phyloP scores from a whole-genome alignment of 352 stramenopile species.

The Phytophthora kernoviae region DNA sequence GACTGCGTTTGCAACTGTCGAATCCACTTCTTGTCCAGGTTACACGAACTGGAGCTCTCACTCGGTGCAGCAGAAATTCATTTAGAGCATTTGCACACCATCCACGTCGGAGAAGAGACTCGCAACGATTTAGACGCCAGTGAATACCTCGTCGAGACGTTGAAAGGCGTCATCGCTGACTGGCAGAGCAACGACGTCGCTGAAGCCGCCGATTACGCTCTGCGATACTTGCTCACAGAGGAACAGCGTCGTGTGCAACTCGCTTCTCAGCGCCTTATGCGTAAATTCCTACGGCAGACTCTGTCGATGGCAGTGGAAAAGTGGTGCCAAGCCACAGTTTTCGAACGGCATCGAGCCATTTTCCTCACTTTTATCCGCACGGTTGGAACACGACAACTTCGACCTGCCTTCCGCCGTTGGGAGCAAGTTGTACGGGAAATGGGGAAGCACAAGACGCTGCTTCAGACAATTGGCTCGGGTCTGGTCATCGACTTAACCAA shows the following conservation, averaged over 20 bases:
- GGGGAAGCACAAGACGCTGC: conserved; percentile 48
- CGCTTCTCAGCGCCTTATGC: conserved; percentile 51
- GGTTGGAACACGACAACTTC: conserved; percentile 52
- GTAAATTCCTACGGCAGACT: conserved; percentile 45
- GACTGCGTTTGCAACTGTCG: conserved; percentile 45
- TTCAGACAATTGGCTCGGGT: conserved; percentile 53
- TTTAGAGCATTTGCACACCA: conserved; percentile 45
- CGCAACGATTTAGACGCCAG: conserved; percentile 70
- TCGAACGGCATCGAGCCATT: conserved; percentile 49
- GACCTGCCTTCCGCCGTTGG: conserved; percentile 64
- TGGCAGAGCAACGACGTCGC: conserved; percentile 55
- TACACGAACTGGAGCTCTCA: conserved; percentile 55
- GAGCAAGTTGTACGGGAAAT: conserved; percentile 45
- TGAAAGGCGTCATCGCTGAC: conserved; percentile 42
- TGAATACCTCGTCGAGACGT: conserved; percentile 44
- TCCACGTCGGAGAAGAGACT: conserved; percentile 68
- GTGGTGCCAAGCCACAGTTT: conserved; percentile 50
- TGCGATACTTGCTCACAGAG: conserved; percentile 60
- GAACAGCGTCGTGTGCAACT: conserved; percentile 56
- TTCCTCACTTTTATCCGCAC: conserved; percentile 52
- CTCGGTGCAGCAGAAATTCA: conserved; percentile 29
- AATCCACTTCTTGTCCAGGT: conserved; percentile 47
- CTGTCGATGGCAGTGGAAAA: conserved; percentile 47
- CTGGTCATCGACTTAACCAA: conserved; percentile 68
- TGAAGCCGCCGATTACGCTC: conserved; percentile 60